Evolutionary conservation across 768 basidiomycete genomes (phyloP).

Genomic region (Leccinum imitatum): DNA sequence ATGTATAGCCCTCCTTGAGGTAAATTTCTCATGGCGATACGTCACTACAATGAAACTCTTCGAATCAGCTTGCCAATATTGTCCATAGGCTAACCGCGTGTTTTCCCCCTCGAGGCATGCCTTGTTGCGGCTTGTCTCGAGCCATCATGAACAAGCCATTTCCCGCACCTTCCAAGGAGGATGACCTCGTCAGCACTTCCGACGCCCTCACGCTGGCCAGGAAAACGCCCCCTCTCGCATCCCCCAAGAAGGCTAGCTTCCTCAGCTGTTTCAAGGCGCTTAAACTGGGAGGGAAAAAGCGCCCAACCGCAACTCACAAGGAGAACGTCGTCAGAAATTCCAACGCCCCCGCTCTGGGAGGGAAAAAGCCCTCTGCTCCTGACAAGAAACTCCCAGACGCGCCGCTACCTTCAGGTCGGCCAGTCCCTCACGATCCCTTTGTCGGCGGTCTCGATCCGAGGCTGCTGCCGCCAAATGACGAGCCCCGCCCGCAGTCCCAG

Average conservation of each 20-base stretch:
- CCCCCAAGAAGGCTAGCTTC: neutral
- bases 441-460: constrained; percentile 45
- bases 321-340: constrained; percentile 32
- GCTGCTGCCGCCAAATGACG: constrained; percentile 8
- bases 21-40: too few relatives aligned
- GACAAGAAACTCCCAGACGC: constrained; percentile 18
- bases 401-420: neutral
- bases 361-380: constrained; percentile 10
- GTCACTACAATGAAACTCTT: neutral
- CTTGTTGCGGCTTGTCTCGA: constrained; percentile 1
- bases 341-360: constrained; percentile 33
- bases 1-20: too few relatives aligned
- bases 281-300: constrained; percentile 22
- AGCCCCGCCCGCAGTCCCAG: constrained; percentile 6
- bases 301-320: neutral
- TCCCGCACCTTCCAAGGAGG: constrained; percentile 10
- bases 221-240: neutral
- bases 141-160: constrained; percentile 24
- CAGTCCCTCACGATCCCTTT: constrained; percentile 30
- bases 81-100: constrained; percentile 5
- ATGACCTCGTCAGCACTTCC: constrained; percentile 35
- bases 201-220: constrained; percentile 28
- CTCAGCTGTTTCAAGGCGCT: neutral
- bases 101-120: constrained; percentile 8
- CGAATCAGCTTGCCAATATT: constrained; percentile 24